Base-by-base conservation (phyloP, 257 asterid species). In the Nicotiana noctiflora region DNA sequence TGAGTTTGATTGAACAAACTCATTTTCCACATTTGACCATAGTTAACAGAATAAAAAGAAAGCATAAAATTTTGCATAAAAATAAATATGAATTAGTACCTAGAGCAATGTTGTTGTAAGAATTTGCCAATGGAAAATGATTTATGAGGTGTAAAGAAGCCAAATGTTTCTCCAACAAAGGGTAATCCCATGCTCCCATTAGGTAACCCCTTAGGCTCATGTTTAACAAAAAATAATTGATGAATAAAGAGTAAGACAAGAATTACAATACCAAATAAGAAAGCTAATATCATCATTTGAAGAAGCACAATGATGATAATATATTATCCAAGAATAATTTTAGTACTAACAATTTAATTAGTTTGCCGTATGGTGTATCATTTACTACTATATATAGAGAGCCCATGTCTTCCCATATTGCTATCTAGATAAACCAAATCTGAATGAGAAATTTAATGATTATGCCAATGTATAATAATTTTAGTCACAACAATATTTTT, bases 131-230 rank as follows among this genome's bases (percentile, higher is more conserved):
- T 21, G 18, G 91, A 81, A 86, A 84, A 88, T 6, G 98, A 90
- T 53, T 81, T 82, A 65, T 92, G 98, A 0, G 98, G 86, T 51
- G 87, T 85, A 75, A 93, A 92, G 80, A 60, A 93, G 46, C 84
- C 87, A n/a, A 92, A 79, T 5, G 98, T 93, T 82, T 93, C 95
- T 21, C 98, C 97, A 1, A 93, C 1, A 0, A 92, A 82, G 52
- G 97, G 98, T 83, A 81, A 83, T 2, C 90, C 86, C 88, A 83
- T 89, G 90, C 84, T 88, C 76, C 98, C 98, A 25, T 83, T 19
- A 1, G 98, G 97, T 29, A 88, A 66, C 12, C 53, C 57, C 17
- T 18, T 55, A 15, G 57, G 18, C 40, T 5, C 55, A 40, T 46
- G 9, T 27, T 60, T 5, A 49, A 2, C 60, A 17, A 51, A 14